A percentile compares a stretch with the other conserved stretches of the same genome.
These are phyloP conservation scores for Theobroma cacao DNA, from an alignment of 345 rosid species.

Conservation along the genomic window DNA sequence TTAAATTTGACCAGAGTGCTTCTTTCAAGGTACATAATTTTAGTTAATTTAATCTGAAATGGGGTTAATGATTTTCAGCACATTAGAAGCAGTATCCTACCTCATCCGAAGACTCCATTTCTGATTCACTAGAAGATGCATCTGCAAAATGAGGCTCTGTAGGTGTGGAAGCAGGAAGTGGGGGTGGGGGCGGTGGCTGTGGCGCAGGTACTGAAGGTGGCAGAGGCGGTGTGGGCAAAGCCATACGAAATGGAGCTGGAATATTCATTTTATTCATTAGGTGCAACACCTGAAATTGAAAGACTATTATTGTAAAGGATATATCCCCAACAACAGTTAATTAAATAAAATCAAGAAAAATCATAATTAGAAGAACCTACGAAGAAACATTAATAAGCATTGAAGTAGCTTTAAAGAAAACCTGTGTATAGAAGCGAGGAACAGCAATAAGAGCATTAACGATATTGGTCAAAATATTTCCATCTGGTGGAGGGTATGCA, in stretches of 20 bases:
- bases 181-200: constrained; percentile 46
- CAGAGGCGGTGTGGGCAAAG: constrained; percentile 88
- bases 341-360: not conserved
- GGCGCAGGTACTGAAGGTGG: constrained; percentile 56
- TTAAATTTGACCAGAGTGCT: constrained; percentile 24
- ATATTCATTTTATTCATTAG: constrained; percentile 99
- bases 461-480: constrained; percentile 92
- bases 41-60: not conserved
- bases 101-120: constrained; percentile 90
- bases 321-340: not conserved
- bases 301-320: not conserved
- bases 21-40: not conserved
- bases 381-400: not conserved
- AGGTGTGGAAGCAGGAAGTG: constrained; percentile 24
- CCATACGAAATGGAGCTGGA: constrained; percentile 95
- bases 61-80: constrained; percentile 2
- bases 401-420: constrained; percentile 21
- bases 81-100: constrained; percentile 35
- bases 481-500: constrained; percentile 96
- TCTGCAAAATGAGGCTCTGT: constrained; percentile 40
- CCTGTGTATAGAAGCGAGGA: constrained; percentile 96
- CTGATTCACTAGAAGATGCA: constrained; percentile 81
- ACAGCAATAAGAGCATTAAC: constrained; percentile 96
- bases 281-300: constrained; percentile 68
- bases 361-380: not conserved